A percentile compares a stretch with the other conserved stretches of the same genome.
phyloP scores from a whole-genome alignment of 192 early-diverging fungal genomes.

The Entrophospora sp. region DNA sequence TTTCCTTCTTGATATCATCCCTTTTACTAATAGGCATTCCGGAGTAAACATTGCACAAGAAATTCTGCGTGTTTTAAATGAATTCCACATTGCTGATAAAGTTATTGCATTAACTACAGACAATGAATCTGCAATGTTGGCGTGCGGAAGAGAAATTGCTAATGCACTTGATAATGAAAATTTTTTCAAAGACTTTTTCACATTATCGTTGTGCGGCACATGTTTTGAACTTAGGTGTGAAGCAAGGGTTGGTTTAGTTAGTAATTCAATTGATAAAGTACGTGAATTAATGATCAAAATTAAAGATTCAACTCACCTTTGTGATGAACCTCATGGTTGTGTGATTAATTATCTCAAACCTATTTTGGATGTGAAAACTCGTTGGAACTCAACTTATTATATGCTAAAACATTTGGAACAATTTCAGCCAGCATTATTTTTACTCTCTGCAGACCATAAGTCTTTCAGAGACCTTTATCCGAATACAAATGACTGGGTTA shows the following conservation, averaged over 20 bases:
- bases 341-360: background rate
- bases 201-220: background rate
- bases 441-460: background rate
- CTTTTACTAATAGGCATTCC: background rate
- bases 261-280: background rate
- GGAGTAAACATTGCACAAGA: background rate
- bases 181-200: background rate
- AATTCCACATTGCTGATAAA: background rate
- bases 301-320: background rate
- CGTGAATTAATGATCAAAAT: background rate
- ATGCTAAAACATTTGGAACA: background rate
- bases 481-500: background rate
- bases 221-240: background rate
- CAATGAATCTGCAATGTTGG: background rate
- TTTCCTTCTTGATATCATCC: conserved; percentile 4
- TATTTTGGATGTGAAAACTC: background rate
- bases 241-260: background rate
- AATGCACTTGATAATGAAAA: background rate
- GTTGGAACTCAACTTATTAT: background rate
- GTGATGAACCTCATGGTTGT: background rate
- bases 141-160: background rate
- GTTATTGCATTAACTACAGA: background rate
- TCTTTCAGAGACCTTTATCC: background rate
- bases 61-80: background rate
- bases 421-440: background rate